Conservation (phyloP, 2,329 filamentous ascomycete genomes). For the Ophiostoma ulmi region DNA sequence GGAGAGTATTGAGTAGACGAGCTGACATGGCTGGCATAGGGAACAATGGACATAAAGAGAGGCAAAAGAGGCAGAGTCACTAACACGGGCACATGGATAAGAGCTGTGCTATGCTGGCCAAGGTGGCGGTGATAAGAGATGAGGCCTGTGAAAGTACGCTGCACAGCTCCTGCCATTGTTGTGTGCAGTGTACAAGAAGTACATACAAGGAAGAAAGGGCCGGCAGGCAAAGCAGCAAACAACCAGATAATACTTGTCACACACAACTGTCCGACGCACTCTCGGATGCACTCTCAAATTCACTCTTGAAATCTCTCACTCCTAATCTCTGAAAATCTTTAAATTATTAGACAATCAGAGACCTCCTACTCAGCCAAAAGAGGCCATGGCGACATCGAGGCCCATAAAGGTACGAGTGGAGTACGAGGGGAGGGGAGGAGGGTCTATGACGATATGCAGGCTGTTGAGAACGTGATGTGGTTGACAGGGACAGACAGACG, state of each 20-base stretch:
- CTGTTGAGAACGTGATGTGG: constrained; percentile 20
- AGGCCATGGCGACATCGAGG: constrained; percentile 21
- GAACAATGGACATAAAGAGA: background rate
- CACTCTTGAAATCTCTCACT: background rate
- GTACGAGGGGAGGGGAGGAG: background rate
- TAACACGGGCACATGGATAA: background rate
- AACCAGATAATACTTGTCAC: background rate
- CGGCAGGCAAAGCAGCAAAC: background rate
- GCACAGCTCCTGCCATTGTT: background rate
- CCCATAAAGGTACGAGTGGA: constrained; percentile 14
- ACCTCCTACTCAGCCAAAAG: background rate
- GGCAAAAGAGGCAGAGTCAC: background rate
- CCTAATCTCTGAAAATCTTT: background rate
- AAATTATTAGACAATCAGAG: background rate
- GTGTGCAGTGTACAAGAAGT: background rate
- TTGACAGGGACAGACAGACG: constrained; percentile 5
- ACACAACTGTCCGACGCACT: too few species aligned
- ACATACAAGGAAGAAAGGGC: background rate
- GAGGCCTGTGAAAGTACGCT: background rate
- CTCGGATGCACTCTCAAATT: too few species aligned
- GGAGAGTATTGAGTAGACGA: background rate
- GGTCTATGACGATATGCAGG: constrained; percentile 20
- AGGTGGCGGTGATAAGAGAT: background rate
- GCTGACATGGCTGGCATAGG: background rate
- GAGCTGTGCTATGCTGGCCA: background rate